A percentile compares a stretch with the other conserved stretches of the same genome.
Evolutionary conservation across 169 alveolate species (phyloP).

Genomic region (Miamiensis avidus): DNA sequence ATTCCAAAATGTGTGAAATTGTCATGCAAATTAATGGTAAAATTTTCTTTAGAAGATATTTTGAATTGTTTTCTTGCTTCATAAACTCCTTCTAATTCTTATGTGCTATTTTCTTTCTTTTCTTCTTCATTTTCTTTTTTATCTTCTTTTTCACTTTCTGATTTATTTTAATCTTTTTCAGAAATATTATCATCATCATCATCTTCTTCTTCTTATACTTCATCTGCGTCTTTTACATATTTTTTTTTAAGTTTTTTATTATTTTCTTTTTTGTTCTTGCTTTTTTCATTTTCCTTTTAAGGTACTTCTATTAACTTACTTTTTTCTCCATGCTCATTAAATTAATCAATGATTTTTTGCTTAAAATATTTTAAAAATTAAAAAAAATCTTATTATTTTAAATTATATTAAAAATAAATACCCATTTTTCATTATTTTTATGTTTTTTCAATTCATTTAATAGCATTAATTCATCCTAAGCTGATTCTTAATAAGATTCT

Average conservation of each 20-base stretch:
- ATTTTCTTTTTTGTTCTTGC: no score
- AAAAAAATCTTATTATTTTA: background rate
- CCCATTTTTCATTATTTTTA: background rate
- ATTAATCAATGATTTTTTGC: no score
- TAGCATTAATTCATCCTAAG: conserved; percentile 68
- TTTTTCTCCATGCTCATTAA: no score
- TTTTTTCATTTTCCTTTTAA: no score
- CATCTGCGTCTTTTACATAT: no score
- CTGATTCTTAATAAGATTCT: conserved; percentile 77
- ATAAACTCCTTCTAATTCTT: conserved; percentile 49
- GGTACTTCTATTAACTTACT: no score
- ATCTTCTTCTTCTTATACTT: no score
- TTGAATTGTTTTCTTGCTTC: conserved; percentile 36
- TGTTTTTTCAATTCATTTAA: background rate
- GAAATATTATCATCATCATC: background rate
- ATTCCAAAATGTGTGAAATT: conserved; percentile 74
- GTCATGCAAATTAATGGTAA: conserved; percentile 66
- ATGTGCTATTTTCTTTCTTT: conserved; percentile 54
- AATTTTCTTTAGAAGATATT: conserved; percentile 55
- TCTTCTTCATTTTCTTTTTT: conserved; percentile 4
- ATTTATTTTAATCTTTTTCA: background rate
- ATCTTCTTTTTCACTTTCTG: conserved; percentile 29
- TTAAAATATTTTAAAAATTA: no score
- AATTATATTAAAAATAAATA: no score
- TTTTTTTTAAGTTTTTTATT: no score